A percentile compares a stretch with the other conserved stretches of the same genome.
phyloP scores from a whole-genome alignment of 2,329 filamentous ascomycete species.

The Cladobotryum protrusum region DNA sequence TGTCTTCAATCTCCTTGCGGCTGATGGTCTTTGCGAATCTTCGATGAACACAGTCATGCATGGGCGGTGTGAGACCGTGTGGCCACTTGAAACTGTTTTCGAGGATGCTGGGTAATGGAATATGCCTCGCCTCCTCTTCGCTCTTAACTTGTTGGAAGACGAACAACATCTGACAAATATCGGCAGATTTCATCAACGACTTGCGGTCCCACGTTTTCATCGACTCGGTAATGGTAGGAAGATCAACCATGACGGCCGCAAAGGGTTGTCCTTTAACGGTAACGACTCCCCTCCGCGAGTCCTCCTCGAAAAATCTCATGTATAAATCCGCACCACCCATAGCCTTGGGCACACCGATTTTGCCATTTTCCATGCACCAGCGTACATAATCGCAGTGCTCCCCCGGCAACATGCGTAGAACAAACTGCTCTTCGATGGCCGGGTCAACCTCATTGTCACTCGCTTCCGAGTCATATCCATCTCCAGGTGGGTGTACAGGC shows the following conservation, averaged over 20 bases:
- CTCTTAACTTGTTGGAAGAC: constrained; percentile 63
- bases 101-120: constrained; percentile 65
- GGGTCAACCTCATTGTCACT: constrained; percentile 86
- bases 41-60: constrained; percentile 77
- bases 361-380: constrained; percentile 67
- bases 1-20: constrained; percentile 77
- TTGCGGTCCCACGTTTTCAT: constrained; percentile 94
- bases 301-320: constrained; percentile 71
- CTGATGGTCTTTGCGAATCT: constrained; percentile 79
- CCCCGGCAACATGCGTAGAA: constrained; percentile 82
- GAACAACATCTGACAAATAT: constrained; percentile 83
- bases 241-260: constrained; percentile 72
- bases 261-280: constrained; percentile 64
- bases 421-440: constrained; percentile 79
- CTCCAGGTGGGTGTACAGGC: constrained; percentile 66
- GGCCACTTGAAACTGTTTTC: constrained; percentile 67
- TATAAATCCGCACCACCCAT: constrained; percentile 70
- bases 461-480: constrained; percentile 94
- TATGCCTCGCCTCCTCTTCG: constrained; percentile 60
- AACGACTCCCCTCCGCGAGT: constrained; percentile 67
- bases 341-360: constrained; percentile 59
- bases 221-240: constrained; percentile 80
- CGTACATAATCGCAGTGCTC: constrained; percentile 80
- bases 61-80: constrained; percentile 80
- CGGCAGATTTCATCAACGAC: constrained; percentile 80